Evolutionary conservation across 1,284 basidiomycete species (phyloP), one percentile per base, ranked within the genome.

Genomic region (Tilletia indica): DNA sequence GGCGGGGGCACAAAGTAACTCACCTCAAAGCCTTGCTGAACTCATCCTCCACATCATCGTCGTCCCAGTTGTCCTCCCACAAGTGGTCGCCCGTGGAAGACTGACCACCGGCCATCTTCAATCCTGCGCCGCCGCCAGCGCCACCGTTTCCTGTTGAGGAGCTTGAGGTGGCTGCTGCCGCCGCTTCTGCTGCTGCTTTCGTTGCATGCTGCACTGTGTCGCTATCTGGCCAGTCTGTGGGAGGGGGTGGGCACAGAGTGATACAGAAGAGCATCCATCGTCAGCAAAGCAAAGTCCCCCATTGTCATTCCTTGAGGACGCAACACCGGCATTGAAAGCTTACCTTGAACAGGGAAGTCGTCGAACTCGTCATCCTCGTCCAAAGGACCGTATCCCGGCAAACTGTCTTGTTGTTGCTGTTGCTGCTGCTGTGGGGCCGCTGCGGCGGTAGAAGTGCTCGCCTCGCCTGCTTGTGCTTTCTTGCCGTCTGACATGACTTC

Each of bases 21-120:
- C 80, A 95, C 95, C 96, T 90, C 79, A 99, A 87, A 85, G 97
- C 94, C 72, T 93, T 91, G 81, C 93, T 95, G 84, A 98, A 99
- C 79, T 97, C 94, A 82, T 97, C 95, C 84, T 97, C 96, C 74
- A 97, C 91, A 85, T 97, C 95, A 86, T 99, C 96, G 81, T 99
- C 96, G 82, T 99, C 96, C 96, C 96, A 99, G 85, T 97, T 97
- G 82, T 98, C 96, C 87, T 98, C 95, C 96, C 96, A 99, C 42
- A 98, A 87, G 83, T 94, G 92, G 74, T 84, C 83, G 54, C 71
- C 76, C 12, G 72, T 36, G 38, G 49, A 70, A 19, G 75, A 76
- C 19, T 71, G 71, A 14, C 74, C 75, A 56, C 75, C 74, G 25
- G 45, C 42, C 75, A 76, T 76, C 64, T 70, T 74, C 56, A 76